These are phyloP conservation scores for Litsea cubeba DNA, from an alignment of 164 flowering plant species.

Conservation along the genomic window DNA sequence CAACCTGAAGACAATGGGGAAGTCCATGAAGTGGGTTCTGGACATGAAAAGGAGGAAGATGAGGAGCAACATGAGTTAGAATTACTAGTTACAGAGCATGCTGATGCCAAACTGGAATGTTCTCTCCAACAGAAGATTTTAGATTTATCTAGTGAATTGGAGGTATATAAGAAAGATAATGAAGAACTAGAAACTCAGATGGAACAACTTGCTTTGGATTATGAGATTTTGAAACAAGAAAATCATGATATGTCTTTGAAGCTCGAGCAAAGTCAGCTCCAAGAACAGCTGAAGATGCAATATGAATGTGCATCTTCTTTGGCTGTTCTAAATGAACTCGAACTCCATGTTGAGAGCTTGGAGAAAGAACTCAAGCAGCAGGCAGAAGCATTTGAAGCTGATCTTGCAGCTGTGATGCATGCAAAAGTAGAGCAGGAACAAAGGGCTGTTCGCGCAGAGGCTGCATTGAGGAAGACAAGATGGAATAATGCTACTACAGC, in stretches of 20 bases:
- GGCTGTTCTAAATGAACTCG: conserved; percentile 37
- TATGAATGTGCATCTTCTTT: conserved; percentile 50
- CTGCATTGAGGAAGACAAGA: conserved; percentile 57
- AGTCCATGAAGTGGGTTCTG: conserved; percentile 9
- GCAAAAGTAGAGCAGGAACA: conserved; percentile 88
- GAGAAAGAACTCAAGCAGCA: conserved; percentile 67
- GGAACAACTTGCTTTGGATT: conserved; percentile 73
- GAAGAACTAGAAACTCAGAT: conserved; percentile 68
- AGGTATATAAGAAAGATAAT: conserved; percentile 61
- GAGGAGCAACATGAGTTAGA: conserved; percentile 55
- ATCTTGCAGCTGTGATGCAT: conserved; percentile 48
- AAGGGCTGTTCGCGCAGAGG: conserved; percentile 86
- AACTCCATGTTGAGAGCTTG: conserved; percentile 42
- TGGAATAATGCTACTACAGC: conserved; percentile 73
- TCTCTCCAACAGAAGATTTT: conserved; percentile 51
- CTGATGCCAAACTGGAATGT: conserved; percentile 37
- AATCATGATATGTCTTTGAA: conserved; percentile 56
- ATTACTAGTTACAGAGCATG: conserved; percentile 50
- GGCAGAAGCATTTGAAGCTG: conserved; percentile 57
- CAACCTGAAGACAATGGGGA: conserved; percentile 11
- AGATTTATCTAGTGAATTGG: conserved; percentile 58
- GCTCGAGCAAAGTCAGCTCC: conserved; percentile 61
- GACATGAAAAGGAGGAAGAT: conserved; percentile 32
- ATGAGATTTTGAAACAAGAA: conserved; percentile 78
- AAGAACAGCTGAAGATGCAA: conserved; percentile 66